phyloP scores from a whole-genome alignment of 1,284 basidiomycete species.

The Mycena citricolor region DNA sequence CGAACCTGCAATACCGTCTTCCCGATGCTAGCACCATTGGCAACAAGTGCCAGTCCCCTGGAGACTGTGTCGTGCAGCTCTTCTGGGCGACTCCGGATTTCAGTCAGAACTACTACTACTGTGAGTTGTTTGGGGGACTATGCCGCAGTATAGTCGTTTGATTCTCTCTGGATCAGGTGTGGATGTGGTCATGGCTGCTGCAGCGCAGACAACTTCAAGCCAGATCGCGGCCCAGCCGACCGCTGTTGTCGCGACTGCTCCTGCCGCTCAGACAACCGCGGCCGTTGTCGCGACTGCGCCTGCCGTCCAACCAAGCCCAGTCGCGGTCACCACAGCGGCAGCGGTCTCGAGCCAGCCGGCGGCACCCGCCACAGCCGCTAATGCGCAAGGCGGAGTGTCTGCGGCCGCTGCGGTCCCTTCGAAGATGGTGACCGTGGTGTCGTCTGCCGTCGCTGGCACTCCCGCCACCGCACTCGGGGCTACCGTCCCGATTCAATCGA shows the following conservation, averaged over 20 bases:
- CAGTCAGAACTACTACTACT: slow-evolving; percentile 21
- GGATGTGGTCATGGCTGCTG: slow-evolving; percentile 20
- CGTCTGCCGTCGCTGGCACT: slow-evolving; percentile 2
- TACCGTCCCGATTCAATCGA: slow-evolving; percentile 3
- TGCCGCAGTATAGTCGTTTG: not conserved
- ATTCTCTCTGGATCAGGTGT: slow-evolving; percentile 9
- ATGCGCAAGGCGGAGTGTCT: not conserved
- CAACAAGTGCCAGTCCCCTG: slow-evolving; percentile 18
- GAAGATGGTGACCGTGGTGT: slow-evolving; percentile 13
- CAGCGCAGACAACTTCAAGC: slow-evolving; percentile 2
- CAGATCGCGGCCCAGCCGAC: not conserved
- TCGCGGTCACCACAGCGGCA: not conserved
- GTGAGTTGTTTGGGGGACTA: slow-evolving; percentile 9
- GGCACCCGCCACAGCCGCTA: not conserved
- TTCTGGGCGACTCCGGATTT: slow-evolving; percentile 22
- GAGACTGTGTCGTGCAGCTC: slow-evolving; percentile 20
- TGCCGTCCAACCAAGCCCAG: not conserved
- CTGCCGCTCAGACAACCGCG: not conserved
- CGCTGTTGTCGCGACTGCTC: not conserved
- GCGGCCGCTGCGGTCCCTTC: not conserved
- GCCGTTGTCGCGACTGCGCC: not conserved
- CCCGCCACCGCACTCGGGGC: slow-evolving; percentile 4
- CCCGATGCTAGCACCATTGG: slow-evolving; percentile 17
- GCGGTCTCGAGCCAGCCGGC: not conserved
- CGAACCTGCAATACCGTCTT: slow-evolving; percentile 16